Evolutionary conservation across 805 yeast genomes (phyloP).

Genomic region (Candida piceae): DNA sequence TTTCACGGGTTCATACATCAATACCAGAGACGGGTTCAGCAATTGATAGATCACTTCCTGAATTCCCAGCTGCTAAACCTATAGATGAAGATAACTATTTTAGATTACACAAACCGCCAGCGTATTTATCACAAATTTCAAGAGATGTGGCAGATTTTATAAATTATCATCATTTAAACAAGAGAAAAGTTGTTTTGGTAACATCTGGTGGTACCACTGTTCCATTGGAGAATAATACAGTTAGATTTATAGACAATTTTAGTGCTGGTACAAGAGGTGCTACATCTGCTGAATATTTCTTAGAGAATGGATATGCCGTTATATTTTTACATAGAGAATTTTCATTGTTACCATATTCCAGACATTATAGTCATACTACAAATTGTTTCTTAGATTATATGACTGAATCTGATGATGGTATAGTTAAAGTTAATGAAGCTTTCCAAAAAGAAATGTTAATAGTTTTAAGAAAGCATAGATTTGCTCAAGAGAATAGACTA

Average conservation of each 20-base stretch:
- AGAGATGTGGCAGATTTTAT: constrained; percentile 58
- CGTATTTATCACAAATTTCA: constrained; percentile 60
- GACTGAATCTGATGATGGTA: constrained; percentile 42
- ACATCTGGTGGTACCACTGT: constrained; percentile 98
- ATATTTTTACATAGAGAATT: constrained; percentile 90
- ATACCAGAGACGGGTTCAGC: constrained; percentile 68
- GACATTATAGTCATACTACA: constrained; percentile 81
- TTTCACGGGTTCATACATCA: constrained; percentile 50
- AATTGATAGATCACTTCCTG: constrained; percentile 71
- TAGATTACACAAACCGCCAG: constrained; percentile 64
- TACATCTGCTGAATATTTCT: constrained; percentile 85
- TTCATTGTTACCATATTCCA: constrained; percentile 85
- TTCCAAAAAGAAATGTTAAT: constrained; percentile 57
- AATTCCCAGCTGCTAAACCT: constrained; percentile 69
- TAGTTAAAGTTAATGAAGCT: constrained; percentile 55
- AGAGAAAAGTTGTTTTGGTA: constrained; percentile 64
- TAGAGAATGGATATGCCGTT: constrained; percentile 85
- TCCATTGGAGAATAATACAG: constrained; percentile 95
- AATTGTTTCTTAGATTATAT: constrained; percentile 83
- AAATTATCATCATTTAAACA: constrained; percentile 39
- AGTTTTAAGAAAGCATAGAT: constrained; percentile 50
- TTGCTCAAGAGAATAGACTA: constrained; percentile 45
- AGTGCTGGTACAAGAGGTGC: constrained; percentile 99
- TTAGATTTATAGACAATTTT: constrained; percentile 92
- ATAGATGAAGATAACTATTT: constrained; percentile 77